phyloP scores from a whole-genome alignment of 1,284 basidiomycete species.

The Entoloma clypeatum region DNA sequence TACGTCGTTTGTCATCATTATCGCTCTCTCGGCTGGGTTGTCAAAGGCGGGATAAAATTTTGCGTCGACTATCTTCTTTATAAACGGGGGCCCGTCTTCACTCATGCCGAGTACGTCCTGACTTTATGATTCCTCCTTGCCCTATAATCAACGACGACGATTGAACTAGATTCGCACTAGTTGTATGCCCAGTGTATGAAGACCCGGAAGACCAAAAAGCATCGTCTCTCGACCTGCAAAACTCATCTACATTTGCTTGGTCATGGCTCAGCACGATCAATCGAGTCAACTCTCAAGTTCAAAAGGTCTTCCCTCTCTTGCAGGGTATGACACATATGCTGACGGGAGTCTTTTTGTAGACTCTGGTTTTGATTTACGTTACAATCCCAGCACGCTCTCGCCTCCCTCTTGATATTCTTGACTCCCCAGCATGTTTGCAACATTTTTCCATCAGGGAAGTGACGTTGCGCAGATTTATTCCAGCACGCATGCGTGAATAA shows the following conservation, averaged over 20 bases:
- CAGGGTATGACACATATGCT: neutral
- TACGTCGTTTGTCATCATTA: conserved; percentile 96
- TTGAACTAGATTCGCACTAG: conserved; percentile 74
- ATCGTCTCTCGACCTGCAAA: conserved; percentile 61
- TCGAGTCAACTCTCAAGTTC: conserved; percentile 94
- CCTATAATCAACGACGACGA: conserved; percentile 5
- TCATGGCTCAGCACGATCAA: conserved; percentile 97
- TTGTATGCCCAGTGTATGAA: conserved; percentile 88
- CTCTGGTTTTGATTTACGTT: conserved; percentile 85
- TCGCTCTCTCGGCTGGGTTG: conserved; percentile 96
- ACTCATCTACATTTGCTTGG: conserved; percentile 80
- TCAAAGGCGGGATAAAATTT: conserved; percentile 96
- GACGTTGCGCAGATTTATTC: conserved; percentile 81
- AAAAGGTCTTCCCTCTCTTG: conserved; percentile 62
- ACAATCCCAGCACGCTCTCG: conserved; percentile 76
- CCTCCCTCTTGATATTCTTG: conserved; percentile 48
- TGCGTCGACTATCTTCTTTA: conserved; percentile 95
- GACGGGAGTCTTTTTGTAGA: conserved; percentile 45
- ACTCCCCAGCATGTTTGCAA: conserved; percentile 65
- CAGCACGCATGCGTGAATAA: conserved; percentile 88
- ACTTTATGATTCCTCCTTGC: neutral
- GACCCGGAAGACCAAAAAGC: conserved; percentile 66
- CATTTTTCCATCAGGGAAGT: conserved; percentile 86
- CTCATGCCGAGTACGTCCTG: conserved; percentile 84
- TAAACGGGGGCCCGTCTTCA: conserved; percentile 91